These are phyloP conservation scores for Quercus ilex DNA, from an alignment of 306 rosid species.

Conservation along the genomic window DNA sequence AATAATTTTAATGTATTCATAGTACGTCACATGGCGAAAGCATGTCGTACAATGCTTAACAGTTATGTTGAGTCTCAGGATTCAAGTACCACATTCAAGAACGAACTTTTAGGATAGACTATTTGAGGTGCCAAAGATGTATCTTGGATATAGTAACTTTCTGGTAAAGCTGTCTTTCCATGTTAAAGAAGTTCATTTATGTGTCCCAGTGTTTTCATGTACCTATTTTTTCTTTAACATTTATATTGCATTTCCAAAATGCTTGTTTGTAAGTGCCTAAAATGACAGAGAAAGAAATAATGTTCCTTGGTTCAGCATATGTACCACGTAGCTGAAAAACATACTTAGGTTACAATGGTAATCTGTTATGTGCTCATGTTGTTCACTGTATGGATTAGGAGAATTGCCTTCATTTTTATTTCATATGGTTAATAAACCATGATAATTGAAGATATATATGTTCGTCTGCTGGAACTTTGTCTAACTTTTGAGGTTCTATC, in stretches of 20 bases:
- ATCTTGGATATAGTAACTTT: background rate
- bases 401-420: background rate
- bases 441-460: background rate
- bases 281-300: background rate
- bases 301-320: background rate
- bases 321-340: too few species aligned
- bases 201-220: background rate
- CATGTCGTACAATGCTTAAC: too few species aligned
- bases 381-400: background rate
- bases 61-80: too few species aligned
- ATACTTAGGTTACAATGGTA: too few species aligned
- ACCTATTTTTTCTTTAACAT: background rate
- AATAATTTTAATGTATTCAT: too few species aligned
- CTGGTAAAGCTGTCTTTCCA: background rate
- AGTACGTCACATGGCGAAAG: too few species aligned
- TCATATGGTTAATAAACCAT: background rate
- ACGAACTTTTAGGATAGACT: too few species aligned
- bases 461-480: conserved; percentile 3
- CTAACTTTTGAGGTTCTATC: conserved; percentile 35
- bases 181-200: background rate
- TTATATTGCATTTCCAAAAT: background rate
- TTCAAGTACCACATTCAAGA: too few species aligned
- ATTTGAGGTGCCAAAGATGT: too few species aligned
- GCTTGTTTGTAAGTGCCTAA: background rate
- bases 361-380: background rate